Evolutionary conservation across 345 rosid species (phyloP).

Genomic region (Boechera retrofracta): DNA sequence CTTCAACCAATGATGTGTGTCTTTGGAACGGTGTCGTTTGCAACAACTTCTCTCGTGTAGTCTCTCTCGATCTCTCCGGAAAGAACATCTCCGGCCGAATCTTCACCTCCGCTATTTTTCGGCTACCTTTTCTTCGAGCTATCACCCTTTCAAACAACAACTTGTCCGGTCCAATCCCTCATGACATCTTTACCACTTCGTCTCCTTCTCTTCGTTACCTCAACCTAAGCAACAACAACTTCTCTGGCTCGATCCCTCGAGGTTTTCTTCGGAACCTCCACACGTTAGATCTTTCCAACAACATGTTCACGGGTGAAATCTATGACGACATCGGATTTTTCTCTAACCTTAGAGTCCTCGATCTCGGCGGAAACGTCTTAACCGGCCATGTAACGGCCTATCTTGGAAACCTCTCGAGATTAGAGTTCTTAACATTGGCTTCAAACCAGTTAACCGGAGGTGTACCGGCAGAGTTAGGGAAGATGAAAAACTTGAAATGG

Average conservation of each 20-base stretch:
- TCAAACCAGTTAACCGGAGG: slow-evolving; percentile 75
- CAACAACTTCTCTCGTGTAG: slow-evolving; percentile 56
- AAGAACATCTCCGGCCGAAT: slow-evolving; percentile 72
- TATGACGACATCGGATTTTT: slow-evolving; percentile 59
- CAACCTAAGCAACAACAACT: slow-evolving; percentile 86
- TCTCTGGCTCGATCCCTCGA: slow-evolving; percentile 66
- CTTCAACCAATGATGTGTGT: slow-evolving; percentile 57
- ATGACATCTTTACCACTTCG: slow-evolving; percentile 47
- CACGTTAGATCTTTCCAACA: slow-evolving; percentile 79
- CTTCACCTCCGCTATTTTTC: slow-evolving; percentile 54
- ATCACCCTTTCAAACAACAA: slow-evolving; percentile 73
- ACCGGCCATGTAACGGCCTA: slow-evolving; percentile 63
- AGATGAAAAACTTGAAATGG: slow-evolving; percentile 68
- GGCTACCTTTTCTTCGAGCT: slow-evolving; percentile 56
- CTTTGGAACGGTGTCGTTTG: slow-evolving; percentile 79
- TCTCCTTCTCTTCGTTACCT: slow-evolving; percentile 63
- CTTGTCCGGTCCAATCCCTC: slow-evolving; percentile 64
- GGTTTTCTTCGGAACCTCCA: slow-evolving; percentile 47
- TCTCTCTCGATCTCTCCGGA: slow-evolving; percentile 55
- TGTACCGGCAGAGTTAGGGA: slow-evolving; percentile 60
- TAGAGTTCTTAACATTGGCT: slow-evolving; percentile 74
- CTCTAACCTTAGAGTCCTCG: slow-evolving; percentile 60
- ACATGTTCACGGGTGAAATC: slow-evolving; percentile 72
- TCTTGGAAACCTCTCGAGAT: slow-evolving; percentile 53
- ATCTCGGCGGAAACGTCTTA: slow-evolving; percentile 84